Percentiles rank a stretch among this genome's conserved stretches.
Evolutionary conservation across 805 yeast species (phyloP).

Genomic region (Tetrapisispora iriomotensis): DNA sequence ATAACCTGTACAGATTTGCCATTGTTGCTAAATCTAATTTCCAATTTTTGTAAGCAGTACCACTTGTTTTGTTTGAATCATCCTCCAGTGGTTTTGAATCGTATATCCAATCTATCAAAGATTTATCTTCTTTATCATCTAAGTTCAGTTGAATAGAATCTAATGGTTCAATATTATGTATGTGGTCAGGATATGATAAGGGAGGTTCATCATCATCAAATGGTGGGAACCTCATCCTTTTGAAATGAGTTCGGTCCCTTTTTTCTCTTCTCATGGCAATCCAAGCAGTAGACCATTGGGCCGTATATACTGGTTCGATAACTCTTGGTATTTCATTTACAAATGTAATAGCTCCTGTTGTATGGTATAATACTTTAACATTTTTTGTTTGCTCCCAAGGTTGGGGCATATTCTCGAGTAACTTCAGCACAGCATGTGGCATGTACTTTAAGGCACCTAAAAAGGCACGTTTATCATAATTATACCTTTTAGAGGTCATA

Average conservation of each 20-base stretch:
- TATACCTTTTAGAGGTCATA: constrained; percentile 65
- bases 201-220: constrained; percentile 98
- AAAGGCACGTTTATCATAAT: constrained; percentile 78
- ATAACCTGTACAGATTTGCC: constrained; percentile 54
- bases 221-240: constrained; percentile 88
- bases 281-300: constrained; percentile 97
- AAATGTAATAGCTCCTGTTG: constrained; percentile 89
- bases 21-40: constrained; percentile 48
- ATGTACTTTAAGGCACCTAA: constrained; percentile 86
- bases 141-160: constrained; percentile 62
- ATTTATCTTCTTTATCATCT: constrained; percentile 52
- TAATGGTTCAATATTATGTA: constrained; percentile 60
- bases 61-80: constrained; percentile 46
- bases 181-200: constrained; percentile 67
- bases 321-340: constrained; percentile 90
- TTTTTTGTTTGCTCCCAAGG: constrained; percentile 92
- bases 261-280: constrained; percentile 87
- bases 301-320: constrained; percentile 79
- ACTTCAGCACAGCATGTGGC: constrained; percentile 89
- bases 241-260: constrained; percentile 79
- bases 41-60: constrained; percentile 73
- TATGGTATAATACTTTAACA: constrained; percentile 81
- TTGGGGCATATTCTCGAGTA: constrained; percentile 93
- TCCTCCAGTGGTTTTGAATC: constrained; percentile 67
- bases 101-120: constrained; percentile 67